A percentile compares a stretch with the other conserved stretches of the same genome.
phyloP scores from a whole-genome alignment of 345 rosid species.

The Heritiera littoralis region DNA sequence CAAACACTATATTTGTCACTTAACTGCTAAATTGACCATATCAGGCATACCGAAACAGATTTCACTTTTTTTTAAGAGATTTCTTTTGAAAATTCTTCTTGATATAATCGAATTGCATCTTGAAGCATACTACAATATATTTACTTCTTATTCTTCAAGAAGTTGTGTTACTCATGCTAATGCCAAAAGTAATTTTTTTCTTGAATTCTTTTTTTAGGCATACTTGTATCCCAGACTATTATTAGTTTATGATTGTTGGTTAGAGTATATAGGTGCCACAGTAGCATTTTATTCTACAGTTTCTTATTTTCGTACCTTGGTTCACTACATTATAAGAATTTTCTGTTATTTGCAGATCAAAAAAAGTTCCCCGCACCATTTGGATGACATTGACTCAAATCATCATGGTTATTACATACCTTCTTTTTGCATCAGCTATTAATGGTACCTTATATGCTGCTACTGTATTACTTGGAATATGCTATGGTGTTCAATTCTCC shows the following conservation, averaged over 20 bases:
- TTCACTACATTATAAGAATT: neutral
- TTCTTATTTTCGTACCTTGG: neutral
- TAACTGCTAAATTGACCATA: neutral
- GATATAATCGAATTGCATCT: neutral
- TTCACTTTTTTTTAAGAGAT: neutral
- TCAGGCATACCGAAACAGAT: neutral
- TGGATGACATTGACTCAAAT: conserved; percentile 61
- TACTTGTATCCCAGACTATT: conserved; percentile 1
- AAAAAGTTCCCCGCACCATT: conserved; percentile 48
- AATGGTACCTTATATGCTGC: conserved; percentile 52
- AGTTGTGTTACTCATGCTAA: neutral
- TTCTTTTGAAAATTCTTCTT: neutral
- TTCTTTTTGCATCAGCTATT: conserved; percentile 58
- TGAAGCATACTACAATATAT: neutral
- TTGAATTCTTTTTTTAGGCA: neutral
- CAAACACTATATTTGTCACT: neutral
- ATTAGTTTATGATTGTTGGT: neutral
- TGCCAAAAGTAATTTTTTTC: neutral
- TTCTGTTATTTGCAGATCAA: conserved; percentile 43
- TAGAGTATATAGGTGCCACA: neutral
- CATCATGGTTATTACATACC: conserved; percentile 53
- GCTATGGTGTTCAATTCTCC: conserved; percentile 65
- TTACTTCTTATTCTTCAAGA: neutral
- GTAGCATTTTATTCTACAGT: neutral
- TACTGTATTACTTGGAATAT: conserved; percentile 56